Evolutionary conservation across 148 eudicot species (phyloP), one percentile per base, ranked within the genome.

Genomic region (Fagopyrum tataricum): DNA sequence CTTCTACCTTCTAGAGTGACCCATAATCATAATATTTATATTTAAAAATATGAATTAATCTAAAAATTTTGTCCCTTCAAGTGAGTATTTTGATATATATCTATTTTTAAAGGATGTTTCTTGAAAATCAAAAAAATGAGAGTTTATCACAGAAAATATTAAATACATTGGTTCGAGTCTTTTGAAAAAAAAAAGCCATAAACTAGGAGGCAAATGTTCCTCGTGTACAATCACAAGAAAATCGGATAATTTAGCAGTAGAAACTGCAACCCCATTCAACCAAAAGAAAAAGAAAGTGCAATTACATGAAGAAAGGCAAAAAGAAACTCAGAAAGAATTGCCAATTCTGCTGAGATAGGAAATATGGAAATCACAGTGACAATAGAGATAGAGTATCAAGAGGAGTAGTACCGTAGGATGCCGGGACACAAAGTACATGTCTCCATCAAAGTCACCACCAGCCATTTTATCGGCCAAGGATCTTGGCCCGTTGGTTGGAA

Each of bases 371-470:
- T 13, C 5, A 58, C 5, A 11, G 67, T 61, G 67, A 61, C 41
- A 61, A 24, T 42, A 64, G 44, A 64, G 6, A 14, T 31, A 64
- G 43, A 37, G 69, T 64, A 15, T 13, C 18, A 64, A 64, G 18
- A 37, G 69, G 69, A 20, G 44, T 18, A 20, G 44, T 18, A 70
- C 72, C 72, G 2, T 23, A 70, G 72, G 72, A 43, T 70, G 48
- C 14, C 72, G 9, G 52, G 72, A 70, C 39, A 70, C 72, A 5
- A 43, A 70, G 52, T 42, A 70, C 48, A 43, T 43, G 15, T 70
- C 72, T 18, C 72, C 72, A 70, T 70, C 72, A 44, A 37, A 70
- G 39, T 70, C 72, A 70, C 72, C 72, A 17, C 72, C 72, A 20
- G 51, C 72, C 72, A 70, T 70, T 70, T 70, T 46, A 70, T 70